Conservation (phyloP, 192 early-diverging fungal genomes). For the Coemansia sp. region DNA sequence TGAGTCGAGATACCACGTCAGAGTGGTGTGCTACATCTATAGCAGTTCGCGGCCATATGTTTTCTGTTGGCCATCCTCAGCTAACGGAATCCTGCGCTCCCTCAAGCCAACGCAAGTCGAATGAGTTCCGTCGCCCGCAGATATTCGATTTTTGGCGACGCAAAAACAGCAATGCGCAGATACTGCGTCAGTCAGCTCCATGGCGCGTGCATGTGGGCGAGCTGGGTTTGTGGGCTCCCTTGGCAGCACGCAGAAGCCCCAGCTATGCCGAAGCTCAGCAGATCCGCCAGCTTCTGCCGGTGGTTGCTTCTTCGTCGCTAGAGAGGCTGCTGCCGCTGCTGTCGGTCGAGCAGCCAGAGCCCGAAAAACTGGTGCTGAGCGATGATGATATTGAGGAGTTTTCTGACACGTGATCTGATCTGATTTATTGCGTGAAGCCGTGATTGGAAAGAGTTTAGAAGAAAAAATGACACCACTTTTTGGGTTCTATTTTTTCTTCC, state of each 20-base stretch:
- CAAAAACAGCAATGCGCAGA: neutral
- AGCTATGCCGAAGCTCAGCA: neutral
- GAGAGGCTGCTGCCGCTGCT: conserved; percentile 5
- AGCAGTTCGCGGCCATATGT: conserved; percentile 35
- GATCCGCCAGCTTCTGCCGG: neutral
- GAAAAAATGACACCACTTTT: neutral
- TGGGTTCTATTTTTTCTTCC: neutral
- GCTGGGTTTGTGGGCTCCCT: conserved; percentile 27
- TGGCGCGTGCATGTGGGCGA: conserved; percentile 17
- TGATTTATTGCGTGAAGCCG: neutral
- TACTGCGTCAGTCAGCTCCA: conserved; percentile 11
- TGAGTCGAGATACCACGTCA: neutral
- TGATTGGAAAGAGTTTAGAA: neutral
- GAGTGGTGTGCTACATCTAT: conserved; percentile 5
- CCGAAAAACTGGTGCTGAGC: conserved; percentile 31
- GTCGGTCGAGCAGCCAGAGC: neutral
- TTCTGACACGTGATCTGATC: conserved; percentile 23
- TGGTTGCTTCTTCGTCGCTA: neutral
- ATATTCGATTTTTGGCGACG: conserved; percentile 36
- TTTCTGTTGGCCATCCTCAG: conserved; percentile 17
- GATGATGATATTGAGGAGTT: conserved; percentile 51
- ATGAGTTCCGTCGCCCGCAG: conserved; percentile 27
- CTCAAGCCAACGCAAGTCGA: conserved; percentile 9
- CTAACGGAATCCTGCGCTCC: neutral
- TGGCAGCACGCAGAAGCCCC: conserved; percentile 1